These are phyloP conservation scores for Microstegium vimineum DNA, from an alignment of 176 grass and related monocot species.

Conservation along the genomic window DNA sequence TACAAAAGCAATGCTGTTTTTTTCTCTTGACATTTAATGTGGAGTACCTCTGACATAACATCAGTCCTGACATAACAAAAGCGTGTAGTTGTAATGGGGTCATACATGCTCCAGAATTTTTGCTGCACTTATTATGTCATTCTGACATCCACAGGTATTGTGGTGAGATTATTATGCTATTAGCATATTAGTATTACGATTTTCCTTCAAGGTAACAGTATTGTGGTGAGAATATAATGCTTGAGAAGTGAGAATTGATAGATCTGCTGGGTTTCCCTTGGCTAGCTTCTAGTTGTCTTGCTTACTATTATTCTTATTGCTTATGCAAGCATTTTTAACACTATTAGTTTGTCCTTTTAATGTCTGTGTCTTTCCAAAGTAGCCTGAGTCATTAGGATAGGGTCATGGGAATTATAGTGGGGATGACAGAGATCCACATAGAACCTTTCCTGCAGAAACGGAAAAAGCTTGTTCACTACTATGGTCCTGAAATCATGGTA, in stretches of 20 bases:
- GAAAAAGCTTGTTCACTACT: conserved; percentile 10
- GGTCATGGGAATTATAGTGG: conserved; percentile 15
- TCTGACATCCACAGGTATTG: no score
- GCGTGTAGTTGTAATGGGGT: not conserved
- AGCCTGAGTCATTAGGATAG: not conserved
- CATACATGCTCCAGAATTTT: no score
- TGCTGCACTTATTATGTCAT: no score
- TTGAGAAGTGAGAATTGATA: not conserved
- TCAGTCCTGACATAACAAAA: not conserved
- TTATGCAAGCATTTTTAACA: not conserved
- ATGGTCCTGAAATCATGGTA: conserved; percentile 16
- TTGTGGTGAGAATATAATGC: not conserved
- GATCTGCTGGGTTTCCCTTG: not conserved
- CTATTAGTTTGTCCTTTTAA: not conserved
- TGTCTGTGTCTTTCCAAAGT: not conserved
- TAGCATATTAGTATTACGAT: not conserved
- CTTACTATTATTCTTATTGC: not conserved
- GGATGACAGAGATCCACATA: conserved; percentile 39
- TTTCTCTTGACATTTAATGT: not conserved
- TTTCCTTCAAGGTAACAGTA: not conserved
- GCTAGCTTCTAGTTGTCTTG: not conserved
- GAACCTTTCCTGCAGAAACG: conserved; percentile 17
- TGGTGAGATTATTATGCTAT: not conserved
- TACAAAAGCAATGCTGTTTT: not conserved
- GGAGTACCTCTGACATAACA: not conserved